A percentile compares a stretch with the other conserved stretches of the same genome.
phyloP scores from a whole-genome alignment of 257 asterid genomes.

The Ajuga chamaepitys region DNA sequence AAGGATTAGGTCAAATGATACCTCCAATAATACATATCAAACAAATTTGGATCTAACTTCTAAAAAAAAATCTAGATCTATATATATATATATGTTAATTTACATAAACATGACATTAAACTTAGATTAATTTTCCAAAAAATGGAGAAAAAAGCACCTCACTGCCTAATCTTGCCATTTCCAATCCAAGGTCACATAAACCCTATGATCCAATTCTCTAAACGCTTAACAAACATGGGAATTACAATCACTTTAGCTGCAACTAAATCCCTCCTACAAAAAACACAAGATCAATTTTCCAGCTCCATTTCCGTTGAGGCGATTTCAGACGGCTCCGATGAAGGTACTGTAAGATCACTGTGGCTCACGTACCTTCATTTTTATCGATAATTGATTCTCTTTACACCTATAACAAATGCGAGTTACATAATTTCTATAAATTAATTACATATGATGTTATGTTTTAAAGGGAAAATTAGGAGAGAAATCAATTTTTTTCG shows the following conservation, averaged over 20 bases:
- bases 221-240: conserved; percentile 23
- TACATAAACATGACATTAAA: neutral
- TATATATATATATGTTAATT: neutral
- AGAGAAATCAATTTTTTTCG: too few species aligned
- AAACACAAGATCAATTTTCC: neutral
- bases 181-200: conserved; percentile 42
- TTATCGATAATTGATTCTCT: too few species aligned
- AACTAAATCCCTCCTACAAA: conserved; percentile 3
- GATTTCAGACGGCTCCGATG: conserved; percentile 26
- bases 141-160: conserved; percentile 20
- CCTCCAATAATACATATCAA: too few species aligned
- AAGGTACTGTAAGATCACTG: too few species aligned
- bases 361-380: too few species aligned
- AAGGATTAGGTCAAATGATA: too few species aligned
- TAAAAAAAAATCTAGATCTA: neutral
- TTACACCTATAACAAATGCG: too few species aligned
- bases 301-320: conserved; percentile 13
- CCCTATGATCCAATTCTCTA: conserved; percentile 36
- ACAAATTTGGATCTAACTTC: too few species aligned
- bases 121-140: neutral
- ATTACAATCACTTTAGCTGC: conserved; percentile 19
- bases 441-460: too few species aligned
- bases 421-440: too few species aligned
- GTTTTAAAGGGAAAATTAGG: too few species aligned
- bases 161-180: conserved; percentile 29